A percentile compares a stretch with the other conserved stretches of the same genome.
Conservation (phyloP, 768 basidiomycete species). For the Xerocomellus intermedius region DNA sequence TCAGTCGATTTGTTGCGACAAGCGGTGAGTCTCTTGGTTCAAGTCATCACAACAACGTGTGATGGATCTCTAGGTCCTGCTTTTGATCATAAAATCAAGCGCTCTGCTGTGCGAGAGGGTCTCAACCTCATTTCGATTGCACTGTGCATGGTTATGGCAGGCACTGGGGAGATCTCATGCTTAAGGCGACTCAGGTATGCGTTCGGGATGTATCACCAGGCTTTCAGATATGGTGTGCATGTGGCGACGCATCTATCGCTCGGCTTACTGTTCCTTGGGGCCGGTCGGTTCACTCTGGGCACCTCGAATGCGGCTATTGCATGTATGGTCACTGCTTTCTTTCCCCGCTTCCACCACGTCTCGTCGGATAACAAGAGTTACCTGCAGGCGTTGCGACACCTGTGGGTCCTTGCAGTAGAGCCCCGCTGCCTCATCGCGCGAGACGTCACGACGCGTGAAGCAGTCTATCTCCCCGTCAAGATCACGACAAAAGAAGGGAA, state of each 20-base stretch:
- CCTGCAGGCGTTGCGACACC: slow-evolving; percentile 88
- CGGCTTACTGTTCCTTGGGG: slow-evolving; percentile 90
- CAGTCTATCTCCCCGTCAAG: slow-evolving; percentile 91
- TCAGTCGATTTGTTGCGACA: slow-evolving; percentile 66
- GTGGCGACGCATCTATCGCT: slow-evolving; percentile 88
- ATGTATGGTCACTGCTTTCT: slow-evolving; percentile 86
- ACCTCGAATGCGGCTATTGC: slow-evolving; percentile 92
- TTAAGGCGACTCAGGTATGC: slow-evolving; percentile 83
- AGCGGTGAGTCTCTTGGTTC: slow-evolving; percentile 48
- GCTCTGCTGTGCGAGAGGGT: slow-evolving; percentile 83
- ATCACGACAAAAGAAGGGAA: slow-evolving; percentile 71
- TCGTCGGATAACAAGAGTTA: slow-evolving; percentile 89
- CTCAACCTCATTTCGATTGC: slow-evolving; percentile 85
- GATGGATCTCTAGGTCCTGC: slow-evolving; percentile 51
- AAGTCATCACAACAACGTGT: background rate
- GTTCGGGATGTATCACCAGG: slow-evolving; percentile 80
- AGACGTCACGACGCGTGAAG: slow-evolving; percentile 88
- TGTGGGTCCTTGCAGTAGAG: slow-evolving; percentile 96
- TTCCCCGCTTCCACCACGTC: slow-evolving; percentile 77
- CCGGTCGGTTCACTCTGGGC: slow-evolving; percentile 88
- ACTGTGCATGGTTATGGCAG: slow-evolving; percentile 93
- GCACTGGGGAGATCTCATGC: slow-evolving; percentile 91
- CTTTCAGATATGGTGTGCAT: slow-evolving; percentile 84
- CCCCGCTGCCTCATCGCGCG: slow-evolving; percentile 89
- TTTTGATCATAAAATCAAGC: slow-evolving; percentile 86